Evolutionary conservation across 2,329 filamentous ascomycete genomes (phyloP).

Genomic region (Pestalotiopsis sp.): DNA sequence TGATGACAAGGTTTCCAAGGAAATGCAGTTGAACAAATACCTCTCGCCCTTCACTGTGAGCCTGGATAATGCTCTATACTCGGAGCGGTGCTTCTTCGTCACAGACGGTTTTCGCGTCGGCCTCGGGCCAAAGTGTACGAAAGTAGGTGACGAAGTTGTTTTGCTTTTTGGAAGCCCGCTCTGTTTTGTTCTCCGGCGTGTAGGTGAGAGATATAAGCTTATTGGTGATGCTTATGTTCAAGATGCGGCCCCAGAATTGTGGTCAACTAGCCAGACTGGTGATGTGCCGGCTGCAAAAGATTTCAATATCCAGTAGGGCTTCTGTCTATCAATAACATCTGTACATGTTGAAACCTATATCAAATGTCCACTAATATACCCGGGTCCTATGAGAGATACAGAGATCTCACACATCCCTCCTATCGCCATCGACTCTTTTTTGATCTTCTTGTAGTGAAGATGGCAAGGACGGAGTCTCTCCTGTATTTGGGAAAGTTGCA

Average conservation of each 20-base stretch:
- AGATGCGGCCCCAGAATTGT: not conserved
- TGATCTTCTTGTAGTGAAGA: too few species aligned
- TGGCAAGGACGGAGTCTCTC: not conserved
- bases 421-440: too few species aligned
- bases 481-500: not conserved
- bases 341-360: too few species aligned
- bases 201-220: not conserved
- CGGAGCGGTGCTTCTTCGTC: not conserved
- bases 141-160: not conserved
- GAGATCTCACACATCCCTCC: too few species aligned
- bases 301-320: too few species aligned
- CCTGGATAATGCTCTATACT: not conserved
- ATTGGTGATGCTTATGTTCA: constrained; percentile 3
- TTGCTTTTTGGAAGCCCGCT: not conserved
- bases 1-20: not conserved
- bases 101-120: not conserved
- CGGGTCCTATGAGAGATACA: too few species aligned
- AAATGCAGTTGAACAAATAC: not conserved
- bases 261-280: not conserved
- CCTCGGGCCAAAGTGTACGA: not conserved
- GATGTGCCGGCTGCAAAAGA: too few species aligned
- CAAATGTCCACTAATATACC: too few species aligned
- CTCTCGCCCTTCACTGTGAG: not conserved
- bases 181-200: not conserved
- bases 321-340: too few species aligned